Evolutionary conservation across 192 early-diverging fungal genomes (phyloP).

Genomic region (Coemansia sp.): DNA sequence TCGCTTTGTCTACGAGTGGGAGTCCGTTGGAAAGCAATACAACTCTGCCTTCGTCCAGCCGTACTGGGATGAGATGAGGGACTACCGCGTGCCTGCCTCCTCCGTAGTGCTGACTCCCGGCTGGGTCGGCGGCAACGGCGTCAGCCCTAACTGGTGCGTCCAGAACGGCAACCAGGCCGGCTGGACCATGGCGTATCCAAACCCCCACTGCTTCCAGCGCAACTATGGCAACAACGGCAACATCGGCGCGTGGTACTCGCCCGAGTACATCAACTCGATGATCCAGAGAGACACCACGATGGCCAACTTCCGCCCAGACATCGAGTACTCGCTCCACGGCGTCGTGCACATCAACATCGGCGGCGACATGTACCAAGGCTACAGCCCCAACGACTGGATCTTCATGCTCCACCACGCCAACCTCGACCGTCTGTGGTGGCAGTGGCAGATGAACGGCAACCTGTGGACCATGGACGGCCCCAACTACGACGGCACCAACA

Average conservation of each 20-base stretch:
- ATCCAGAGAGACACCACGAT: constrained; percentile 39
- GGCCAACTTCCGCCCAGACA: constrained; percentile 42
- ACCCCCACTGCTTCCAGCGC: constrained; percentile 51
- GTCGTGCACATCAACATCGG: constrained; percentile 54
- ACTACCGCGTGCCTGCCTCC: constrained; percentile 40
- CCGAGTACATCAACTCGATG: constrained; percentile 46
- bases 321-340: constrained; percentile 54
- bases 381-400: constrained; percentile 55
- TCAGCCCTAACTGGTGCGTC: constrained; percentile 35
- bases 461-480: constrained; percentile 49
- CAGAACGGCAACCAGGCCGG: constrained; percentile 39
- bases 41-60: constrained; percentile 42
- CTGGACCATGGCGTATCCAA: constrained; percentile 46
- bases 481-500: constrained; percentile 29
- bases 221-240: constrained; percentile 51
- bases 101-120: constrained; percentile 41
- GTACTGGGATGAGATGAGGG: constrained; percentile 58
- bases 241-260: constrained; percentile 42
- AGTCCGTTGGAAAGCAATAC: constrained; percentile 41
- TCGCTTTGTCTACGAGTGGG: constrained; percentile 55
- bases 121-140: constrained; percentile 56
- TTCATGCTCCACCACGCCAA: constrained; percentile 58
- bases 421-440: constrained; percentile 55
- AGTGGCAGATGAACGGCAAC: constrained; percentile 49
- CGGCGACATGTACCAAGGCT: constrained; percentile 53